Percentiles rank a stretch among this genome's conserved stretches.
phyloP scores from a whole-genome alignment of 2,329 filamentous ascomycete species.

The Ceratocystis cubensis region DNA sequence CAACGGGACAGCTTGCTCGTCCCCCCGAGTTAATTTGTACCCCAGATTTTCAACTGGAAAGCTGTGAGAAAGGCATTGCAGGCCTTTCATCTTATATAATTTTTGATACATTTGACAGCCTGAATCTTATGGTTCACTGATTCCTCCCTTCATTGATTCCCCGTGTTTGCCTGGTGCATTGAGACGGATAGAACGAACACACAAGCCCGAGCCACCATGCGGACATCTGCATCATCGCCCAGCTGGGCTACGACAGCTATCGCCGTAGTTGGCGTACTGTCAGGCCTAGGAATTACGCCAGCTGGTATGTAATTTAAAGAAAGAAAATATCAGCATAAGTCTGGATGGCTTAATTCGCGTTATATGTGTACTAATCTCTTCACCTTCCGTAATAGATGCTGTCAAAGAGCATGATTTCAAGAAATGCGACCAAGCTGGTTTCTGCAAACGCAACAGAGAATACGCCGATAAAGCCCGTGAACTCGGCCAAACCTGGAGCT shows the following conservation, averaged over 20 bases:
- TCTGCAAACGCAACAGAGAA: constrained; percentile 88
- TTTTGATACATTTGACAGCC: background rate
- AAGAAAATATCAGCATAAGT: background rate
- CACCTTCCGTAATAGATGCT: constrained; percentile 39
- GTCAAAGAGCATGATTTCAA: constrained; percentile 98
- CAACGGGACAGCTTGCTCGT: constrained; percentile 20
- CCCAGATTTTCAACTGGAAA: constrained; percentile 4
- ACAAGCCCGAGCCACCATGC: constrained; percentile 16
- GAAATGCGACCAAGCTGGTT: constrained; percentile 87
- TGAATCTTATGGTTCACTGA: constrained; percentile 3
- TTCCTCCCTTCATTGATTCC: constrained; percentile 6
- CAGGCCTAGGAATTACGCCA: constrained; percentile 16
- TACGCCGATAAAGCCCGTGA: constrained; percentile 67
- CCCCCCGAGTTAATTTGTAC: background rate
- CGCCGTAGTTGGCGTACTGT: constrained; percentile 15
- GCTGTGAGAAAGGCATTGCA: background rate
- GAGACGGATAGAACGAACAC: constrained; percentile 11
- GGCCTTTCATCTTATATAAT: background rate
- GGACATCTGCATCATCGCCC: constrained; percentile 14
- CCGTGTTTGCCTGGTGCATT: constrained; percentile 5
- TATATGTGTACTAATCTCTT: background rate
- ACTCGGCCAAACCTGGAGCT: constrained; percentile 55
- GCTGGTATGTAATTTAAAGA: constrained; percentile 17
- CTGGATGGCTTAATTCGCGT: background rate
- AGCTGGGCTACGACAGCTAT: constrained; percentile 19